Percentiles rank a stretch among this genome's conserved stretches.
phyloP scores from a whole-genome alignment of 768 basidiomycete species.

The Asterophora lycoperdoides region DNA sequence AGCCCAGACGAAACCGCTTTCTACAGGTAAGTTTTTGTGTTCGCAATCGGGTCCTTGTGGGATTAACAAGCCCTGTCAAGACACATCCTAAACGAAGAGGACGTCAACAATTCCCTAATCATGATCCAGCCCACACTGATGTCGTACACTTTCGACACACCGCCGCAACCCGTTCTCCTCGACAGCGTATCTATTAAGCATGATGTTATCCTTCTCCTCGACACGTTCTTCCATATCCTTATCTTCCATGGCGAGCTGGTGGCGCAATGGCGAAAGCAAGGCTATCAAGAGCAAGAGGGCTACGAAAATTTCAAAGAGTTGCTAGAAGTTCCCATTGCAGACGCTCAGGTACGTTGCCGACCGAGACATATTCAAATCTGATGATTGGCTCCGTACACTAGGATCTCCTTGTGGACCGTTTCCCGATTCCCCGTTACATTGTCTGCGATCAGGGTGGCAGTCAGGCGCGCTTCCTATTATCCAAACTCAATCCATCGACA shows the following conservation, averaged over 20 bases:
- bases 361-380: background rate
- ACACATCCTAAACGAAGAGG: conserved; percentile 93
- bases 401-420: conserved; percentile 93
- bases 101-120: conserved; percentile 98
- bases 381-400: conserved; percentile 25
- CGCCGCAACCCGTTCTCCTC: conserved; percentile 89
- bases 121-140: conserved; percentile 99
- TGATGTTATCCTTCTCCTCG: conserved; percentile 92
- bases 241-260: conserved; percentile 99
- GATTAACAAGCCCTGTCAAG: conserved; percentile 34
- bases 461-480: conserved; percentile 96
- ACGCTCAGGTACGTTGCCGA: conserved; percentile 66
- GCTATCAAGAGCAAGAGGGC: conserved; percentile 97
- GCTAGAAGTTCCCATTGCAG: conserved; percentile 77
- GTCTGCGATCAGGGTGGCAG: conserved; percentile 97
- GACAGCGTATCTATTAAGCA: conserved; percentile 98
- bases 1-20: conserved; percentile 99
- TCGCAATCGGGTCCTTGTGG: conserved; percentile 7
- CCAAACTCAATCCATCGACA: conserved; percentile 95
- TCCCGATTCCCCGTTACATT: conserved; percentile 97
- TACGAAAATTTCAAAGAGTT: conserved; percentile 98
- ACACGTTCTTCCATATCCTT: conserved; percentile 99
- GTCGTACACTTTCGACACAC: conserved; percentile 93
- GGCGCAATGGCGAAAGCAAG: conserved; percentile 96
- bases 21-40: conserved; percentile 69